A percentile compares a stretch with the other conserved stretches of the same genome.
These are phyloP conservation scores for Ceratobasidium papillatum DNA, from an alignment of 1,284 basidiomycete genomes.

Conservation along the genomic window DNA sequence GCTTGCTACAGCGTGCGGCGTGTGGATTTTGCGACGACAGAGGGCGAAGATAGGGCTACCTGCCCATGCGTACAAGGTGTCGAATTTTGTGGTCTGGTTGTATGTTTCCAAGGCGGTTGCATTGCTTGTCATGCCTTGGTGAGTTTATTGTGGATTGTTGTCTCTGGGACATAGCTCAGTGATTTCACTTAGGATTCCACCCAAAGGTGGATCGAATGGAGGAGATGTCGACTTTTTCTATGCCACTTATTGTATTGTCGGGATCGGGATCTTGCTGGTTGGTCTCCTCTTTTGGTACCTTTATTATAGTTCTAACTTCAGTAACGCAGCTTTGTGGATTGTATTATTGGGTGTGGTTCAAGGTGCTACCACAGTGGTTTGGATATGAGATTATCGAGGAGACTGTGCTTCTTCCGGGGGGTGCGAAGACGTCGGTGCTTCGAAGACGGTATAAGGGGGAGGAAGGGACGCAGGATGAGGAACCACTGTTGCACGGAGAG, in stretches of 20 bases:
- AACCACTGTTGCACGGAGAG: background rate
- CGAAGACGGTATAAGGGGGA: background rate
- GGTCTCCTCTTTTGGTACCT: background rate
- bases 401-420: slow-evolving; percentile 49
- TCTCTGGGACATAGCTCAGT: background rate
- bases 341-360: slow-evolving; percentile 54
- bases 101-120: slow-evolving; percentile 55
- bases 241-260: slow-evolving; percentile 51
- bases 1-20: slow-evolving; percentile 54
- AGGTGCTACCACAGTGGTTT: slow-evolving; percentile 50
- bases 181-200: slow-evolving; percentile 51
- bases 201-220: slow-evolving; percentile 46
- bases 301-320: background rate
- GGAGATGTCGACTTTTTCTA: slow-evolving; percentile 53
- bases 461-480: slow-evolving; percentile 6
- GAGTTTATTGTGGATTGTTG: slow-evolving; percentile 46
- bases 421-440: slow-evolving; percentile 46
- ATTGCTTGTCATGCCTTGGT: slow-evolving; percentile 61
- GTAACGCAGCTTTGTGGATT: slow-evolving; percentile 47
- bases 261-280: slow-evolving; percentile 48
- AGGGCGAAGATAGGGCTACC: slow-evolving; percentile 51
- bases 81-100: slow-evolving; percentile 54
- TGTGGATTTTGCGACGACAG: slow-evolving; percentile 57
- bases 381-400: slow-evolving; percentile 52
- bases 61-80: slow-evolving; percentile 54